These are phyloP conservation scores for Boletus rubropictus DNA, from an alignment of 768 basidiomycete species.

Conservation along the genomic window DNA sequence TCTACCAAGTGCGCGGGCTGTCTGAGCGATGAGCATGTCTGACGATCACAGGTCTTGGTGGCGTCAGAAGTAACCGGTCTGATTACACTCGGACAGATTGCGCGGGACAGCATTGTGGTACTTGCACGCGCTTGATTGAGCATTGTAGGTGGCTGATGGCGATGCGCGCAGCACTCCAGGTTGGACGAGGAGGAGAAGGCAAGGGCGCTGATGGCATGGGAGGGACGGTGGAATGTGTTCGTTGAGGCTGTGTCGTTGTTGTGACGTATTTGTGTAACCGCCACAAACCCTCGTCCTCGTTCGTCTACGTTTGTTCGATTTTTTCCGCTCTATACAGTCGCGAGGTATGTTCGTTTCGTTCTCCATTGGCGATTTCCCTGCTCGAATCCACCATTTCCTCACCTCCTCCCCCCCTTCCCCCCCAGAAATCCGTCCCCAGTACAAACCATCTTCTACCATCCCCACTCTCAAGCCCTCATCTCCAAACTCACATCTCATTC, in stretches of 20 bases:
- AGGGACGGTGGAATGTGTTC: conserved; percentile 42
- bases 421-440: conserved; percentile 44
- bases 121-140: neutral
- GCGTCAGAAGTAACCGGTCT: conserved; percentile 61
- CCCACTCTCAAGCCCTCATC: conserved; percentile 44
- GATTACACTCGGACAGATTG: conserved; percentile 51
- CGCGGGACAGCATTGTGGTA: conserved; percentile 59
- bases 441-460: conserved; percentile 35
- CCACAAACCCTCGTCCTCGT: conserved; percentile 8
- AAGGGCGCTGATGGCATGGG: conserved; percentile 38
- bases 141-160: conserved; percentile 2
- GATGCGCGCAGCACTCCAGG: conserved; percentile 42
- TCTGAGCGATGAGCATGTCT: neutral
- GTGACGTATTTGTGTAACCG: conserved; percentile 15
- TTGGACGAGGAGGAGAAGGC: conserved; percentile 42
- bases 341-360: conserved; percentile 34
- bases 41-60: conserved; percentile 44
- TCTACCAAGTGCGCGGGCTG: conserved; percentile 50
- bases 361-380: conserved; percentile 39
- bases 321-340: neutral
- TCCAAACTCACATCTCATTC: conserved; percentile 34
- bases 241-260: conserved; percentile 30
- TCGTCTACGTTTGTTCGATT: neutral
- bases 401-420: conserved; percentile 49
- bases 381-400: conserved; percentile 52